Base-by-base conservation (phyloP, 2,329 filamentous ascomycete genomes). In the Fusarium mangiferae region DNA sequence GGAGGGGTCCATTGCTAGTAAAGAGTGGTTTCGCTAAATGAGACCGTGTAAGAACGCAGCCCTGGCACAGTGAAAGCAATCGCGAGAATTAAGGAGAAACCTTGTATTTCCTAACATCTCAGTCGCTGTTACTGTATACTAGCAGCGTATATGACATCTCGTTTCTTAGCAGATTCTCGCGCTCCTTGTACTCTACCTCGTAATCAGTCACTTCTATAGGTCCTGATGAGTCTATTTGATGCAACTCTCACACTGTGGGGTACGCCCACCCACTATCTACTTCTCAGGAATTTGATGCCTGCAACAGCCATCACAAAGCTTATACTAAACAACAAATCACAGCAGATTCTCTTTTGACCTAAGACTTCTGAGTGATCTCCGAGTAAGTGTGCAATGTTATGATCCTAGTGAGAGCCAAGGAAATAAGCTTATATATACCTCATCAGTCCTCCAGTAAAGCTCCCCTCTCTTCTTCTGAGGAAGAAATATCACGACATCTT, bases 351-450 rank as follows among this genome's bases (percentile, higher is more conserved):
- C 35, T 61, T 12, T 58, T 35, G 24, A 12, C 11, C 56, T 45
- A 48, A 30, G n/a, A 24, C 39, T 42, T 36, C 39, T 45, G 41
- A 7, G n/a, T 35, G 9, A 36, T 30, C n/a, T 12, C 15, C 35
- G 28, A 38, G 62, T 67, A 62, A 54, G 62, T 62, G 39, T 22
- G 24, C 30, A 39, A 46, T 14, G 41, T 56, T 26, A 56, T 7
- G 38, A 41, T 46, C 55, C 41, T 33, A 10, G 35, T 38, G 22
- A 26, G 26, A 39, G 22, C 30, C n/a, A 17, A 38, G 55, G 38
- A 72, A 30, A 33, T 22, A 42, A 54, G 35, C 68, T 61, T 69
- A 68, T 71, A 62, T 62, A 62, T 62, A 66, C 52, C 69, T 62
- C 62, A 45, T 42, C 20, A 66, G 65, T 56, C 41, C 44, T 28